Conservation (phyloP, 345 rosid genomes). For the Hibiscus trionum region DNA sequence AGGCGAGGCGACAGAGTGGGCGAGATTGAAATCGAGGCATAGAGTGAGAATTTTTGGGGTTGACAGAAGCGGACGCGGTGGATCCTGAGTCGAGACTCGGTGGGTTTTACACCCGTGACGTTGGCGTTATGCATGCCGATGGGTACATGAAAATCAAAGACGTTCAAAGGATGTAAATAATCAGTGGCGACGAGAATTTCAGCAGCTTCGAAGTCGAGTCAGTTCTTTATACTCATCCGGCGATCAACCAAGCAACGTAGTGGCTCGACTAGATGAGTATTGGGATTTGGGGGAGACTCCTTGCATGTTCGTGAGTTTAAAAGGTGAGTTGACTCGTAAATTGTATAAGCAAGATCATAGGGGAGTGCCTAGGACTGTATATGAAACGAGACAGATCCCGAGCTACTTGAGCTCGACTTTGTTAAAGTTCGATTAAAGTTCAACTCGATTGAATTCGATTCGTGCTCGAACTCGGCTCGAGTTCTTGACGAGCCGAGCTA, state of each 20-base stretch:
- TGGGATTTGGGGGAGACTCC: slow-evolving; percentile 94
- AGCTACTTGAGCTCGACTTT: no score
- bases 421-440: no score
- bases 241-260: slow-evolving; percentile 71
- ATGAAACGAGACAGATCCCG: no score
- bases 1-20: slow-evolving; percentile 36
- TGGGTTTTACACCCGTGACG: slow-evolving; percentile 37
- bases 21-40: slow-evolving; percentile 61
- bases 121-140: slow-evolving; percentile 60
- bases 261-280: slow-evolving; percentile 60
- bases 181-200: slow-evolving; percentile 78
- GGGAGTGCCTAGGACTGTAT: no score
- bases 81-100: slow-evolving; percentile 38
- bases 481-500: no score
- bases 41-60: slow-evolving; percentile 43
- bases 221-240: slow-evolving; percentile 53
- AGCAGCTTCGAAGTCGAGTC: slow-evolving; percentile 74
- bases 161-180: slow-evolving; percentile 69
- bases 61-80: slow-evolving; percentile 46
- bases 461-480: no score
- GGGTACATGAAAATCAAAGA: slow-evolving; percentile 64
- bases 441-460: no score
- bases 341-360: no score
- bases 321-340: no score
- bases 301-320: slow-evolving; percentile 28